Base-by-base conservation (phyloP, 139 green algal genomes). In the Chlorella sp. region DNA sequence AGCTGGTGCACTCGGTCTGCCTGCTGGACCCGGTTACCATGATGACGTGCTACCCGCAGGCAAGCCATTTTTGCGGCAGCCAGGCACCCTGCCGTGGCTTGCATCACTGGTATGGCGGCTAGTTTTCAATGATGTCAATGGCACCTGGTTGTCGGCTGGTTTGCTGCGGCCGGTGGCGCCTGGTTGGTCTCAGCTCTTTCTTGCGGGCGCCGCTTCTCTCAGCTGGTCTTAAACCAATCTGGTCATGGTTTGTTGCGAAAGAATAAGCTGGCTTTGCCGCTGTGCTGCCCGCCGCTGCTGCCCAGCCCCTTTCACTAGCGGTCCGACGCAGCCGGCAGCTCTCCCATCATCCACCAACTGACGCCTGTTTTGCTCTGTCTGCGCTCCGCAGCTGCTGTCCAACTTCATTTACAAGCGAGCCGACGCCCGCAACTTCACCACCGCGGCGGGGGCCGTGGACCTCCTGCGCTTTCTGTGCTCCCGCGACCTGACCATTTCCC, bases 11-110 rank as follows among this genome's bases (percentile, higher is more conserved):
- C 48, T 83, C 72, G 24, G 30, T 88, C 48, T 70, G 65, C 43
- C 60, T 93, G 64, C 70, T 93, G 44, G 90, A 93, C 83, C 90
- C 90, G 3, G 90, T 93, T 22, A 88, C 84, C 73, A 74, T 92
- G 67, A 65, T 93, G 78, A 92, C 87, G 0, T 93, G 89, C 88
- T 88, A 88, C 43, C 90, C 90, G 0, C 81, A 92, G 73, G 79
- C 34, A 64, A 77, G 79, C 19, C 9, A 11, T 7, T n/a, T 7
- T 24, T 60, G 51, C 51, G 22, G 51, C 51, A n/a, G n/a, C n/a
- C n/a, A n/a, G n/a, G n/a, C n/a, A n/a, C n/a, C n/a, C n/a, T n/a
- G n/a, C n/a, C n/a, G n/a, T n/a, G n/a, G n/a, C n/a, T n/a, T n/a
- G n/a, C n/a, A n/a, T n/a, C n/a, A n/a, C n/a, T n/a, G n/a, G n/a